phyloP scores from a whole-genome alignment of 208 protist species.

The Porcisia deanei region DNA sequence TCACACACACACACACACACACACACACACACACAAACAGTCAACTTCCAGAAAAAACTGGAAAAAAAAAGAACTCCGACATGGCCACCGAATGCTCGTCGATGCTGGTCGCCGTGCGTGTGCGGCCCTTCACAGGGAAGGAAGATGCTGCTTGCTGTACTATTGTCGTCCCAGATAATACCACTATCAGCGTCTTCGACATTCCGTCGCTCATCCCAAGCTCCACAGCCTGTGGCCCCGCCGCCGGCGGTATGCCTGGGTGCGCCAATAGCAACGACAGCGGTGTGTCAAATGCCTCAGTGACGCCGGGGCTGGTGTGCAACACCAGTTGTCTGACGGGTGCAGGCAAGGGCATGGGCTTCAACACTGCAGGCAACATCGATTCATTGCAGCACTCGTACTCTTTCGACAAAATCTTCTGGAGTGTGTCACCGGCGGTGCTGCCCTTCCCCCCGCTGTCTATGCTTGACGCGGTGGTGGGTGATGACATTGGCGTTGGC shows the following conservation, averaged over 20 bases:
- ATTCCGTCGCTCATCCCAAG: slow-evolving; percentile 32
- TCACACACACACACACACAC: slow-evolving; percentile 6
- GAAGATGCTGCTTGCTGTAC: slow-evolving; percentile 69
- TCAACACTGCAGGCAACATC: not conserved
- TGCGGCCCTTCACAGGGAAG: slow-evolving; percentile 60
- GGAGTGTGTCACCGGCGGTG: slow-evolving; percentile 50
- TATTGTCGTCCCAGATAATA: slow-evolving; percentile 46
- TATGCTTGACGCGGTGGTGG: slow-evolving; percentile 10
- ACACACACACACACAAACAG: slow-evolving; percentile 14
- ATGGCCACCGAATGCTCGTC: slow-evolving; percentile 73
- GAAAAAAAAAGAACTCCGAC: not conserved
- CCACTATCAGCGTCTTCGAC: slow-evolving; percentile 64
- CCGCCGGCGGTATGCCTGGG: not conserved
- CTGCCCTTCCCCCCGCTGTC: slow-evolving; percentile 40
- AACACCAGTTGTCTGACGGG: slow-evolving; percentile 15
- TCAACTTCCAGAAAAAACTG: not conserved
- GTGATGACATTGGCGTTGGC: not conserved
- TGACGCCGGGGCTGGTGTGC: not conserved
- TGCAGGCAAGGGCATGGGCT: not conserved
- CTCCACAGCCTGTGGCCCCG: slow-evolving; percentile 6
- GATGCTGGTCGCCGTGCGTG: slow-evolving; percentile 76
- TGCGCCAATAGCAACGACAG: not conserved
- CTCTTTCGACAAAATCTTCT: slow-evolving; percentile 80
- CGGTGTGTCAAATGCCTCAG: not conserved
- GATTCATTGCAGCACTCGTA: slow-evolving; percentile 48